Base-by-base conservation (phyloP, 148 eudicot species). In the Rhododendron ferrugineum region DNA sequence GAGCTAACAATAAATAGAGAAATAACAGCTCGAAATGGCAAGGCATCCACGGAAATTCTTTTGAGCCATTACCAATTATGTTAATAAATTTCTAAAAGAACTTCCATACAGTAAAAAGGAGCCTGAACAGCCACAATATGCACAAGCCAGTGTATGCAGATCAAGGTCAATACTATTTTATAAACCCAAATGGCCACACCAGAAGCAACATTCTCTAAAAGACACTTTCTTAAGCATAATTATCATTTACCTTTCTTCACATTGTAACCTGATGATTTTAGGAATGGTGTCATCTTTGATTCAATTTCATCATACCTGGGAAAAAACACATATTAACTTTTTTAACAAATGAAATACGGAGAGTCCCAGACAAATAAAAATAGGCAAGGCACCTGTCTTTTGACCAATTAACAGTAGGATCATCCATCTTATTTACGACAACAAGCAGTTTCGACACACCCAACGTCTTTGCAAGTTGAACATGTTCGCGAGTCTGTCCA, bases 401-500 rank as follows among this genome's bases (percentile, higher is more conserved):
- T n/a, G 99, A 90, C 99, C 99, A 97, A 78, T 90, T 89, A 70
- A 97, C 99, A 6, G 98, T 96, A 49, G 98, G 95, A 40, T 96
- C 98, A 89, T 96, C 98, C 98, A 96, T 97, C 86, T 97, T 97
- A 91, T 94, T 97, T 47, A 97, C 95, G 76, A 93, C 99, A 66
- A 97, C 95, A 18, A 97, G 83, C 83, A 97, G 89, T 90, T 95
- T 97, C 56, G 95, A 87, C 74, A 97, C 99, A 88, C 99, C 99
- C 86, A 97, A 84, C 34, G 99, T 97, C 91, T 97, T 97, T 78
- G 98, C 98, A 76, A 97, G 98, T 89, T 90, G 91, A 70, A 97
- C 98, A 87, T 97, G 99, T 82, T 97, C 99, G 56, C 98, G 95
- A 66, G 99, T 97, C 91, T 95, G 98, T 75, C 99, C 99, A 90